A percentile compares a stretch with the other conserved stretches of the same genome.
These are phyloP conservation scores for Asterophora lycoperdoides DNA, from an alignment of 768 basidiomycete genomes.

Conservation along the genomic window DNA sequence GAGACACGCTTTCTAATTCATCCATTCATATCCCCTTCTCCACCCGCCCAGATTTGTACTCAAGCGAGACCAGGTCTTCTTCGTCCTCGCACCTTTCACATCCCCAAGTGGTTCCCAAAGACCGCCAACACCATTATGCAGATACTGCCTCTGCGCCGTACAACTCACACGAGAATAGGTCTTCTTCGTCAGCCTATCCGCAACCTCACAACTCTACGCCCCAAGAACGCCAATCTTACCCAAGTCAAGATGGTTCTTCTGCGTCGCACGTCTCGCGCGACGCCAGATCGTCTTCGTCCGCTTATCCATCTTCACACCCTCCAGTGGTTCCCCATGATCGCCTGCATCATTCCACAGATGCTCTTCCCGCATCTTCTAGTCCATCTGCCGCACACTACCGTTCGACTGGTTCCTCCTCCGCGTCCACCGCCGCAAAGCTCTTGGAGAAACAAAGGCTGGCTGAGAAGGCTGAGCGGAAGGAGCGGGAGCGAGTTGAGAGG, in stretches of 20 bases:
- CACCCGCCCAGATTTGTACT: slow-evolving; percentile 15
- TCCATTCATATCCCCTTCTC: slow-evolving; percentile 16
- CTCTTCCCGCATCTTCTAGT: slow-evolving; percentile 5
- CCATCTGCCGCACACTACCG: slow-evolving; percentile 12
- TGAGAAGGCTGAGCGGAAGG: slow-evolving; percentile 20
- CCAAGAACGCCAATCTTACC: no score
- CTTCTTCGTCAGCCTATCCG: slow-evolving; percentile 21
- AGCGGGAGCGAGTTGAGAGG: slow-evolving; percentile 10
- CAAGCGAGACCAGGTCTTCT: slow-evolving; percentile 12
- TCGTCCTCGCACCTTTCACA: neutral
- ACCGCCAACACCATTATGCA: no score
- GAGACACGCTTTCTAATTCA: slow-evolving; percentile 37
- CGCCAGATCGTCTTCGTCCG: no score
- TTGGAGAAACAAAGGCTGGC: slow-evolving; percentile 38
- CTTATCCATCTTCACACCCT: no score
- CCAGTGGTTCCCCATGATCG: neutral
- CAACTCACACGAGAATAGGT: slow-evolving; percentile 7
- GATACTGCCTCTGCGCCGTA: neutral
- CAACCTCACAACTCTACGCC: slow-evolving; percentile 9
- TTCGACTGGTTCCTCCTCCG: slow-evolving; percentile 34
- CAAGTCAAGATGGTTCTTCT: no score
- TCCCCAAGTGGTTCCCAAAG: no score
- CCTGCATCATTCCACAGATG: neutral
- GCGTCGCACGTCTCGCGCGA: neutral
- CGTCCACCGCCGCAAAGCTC: slow-evolving; percentile 51